Percentiles rank a stretch among this genome's conserved stretches.
These are phyloP conservation scores for Ochromonadaceae sp. DNA, from an alignment of 352 stramenopile species.

Conservation along the genomic window DNA sequence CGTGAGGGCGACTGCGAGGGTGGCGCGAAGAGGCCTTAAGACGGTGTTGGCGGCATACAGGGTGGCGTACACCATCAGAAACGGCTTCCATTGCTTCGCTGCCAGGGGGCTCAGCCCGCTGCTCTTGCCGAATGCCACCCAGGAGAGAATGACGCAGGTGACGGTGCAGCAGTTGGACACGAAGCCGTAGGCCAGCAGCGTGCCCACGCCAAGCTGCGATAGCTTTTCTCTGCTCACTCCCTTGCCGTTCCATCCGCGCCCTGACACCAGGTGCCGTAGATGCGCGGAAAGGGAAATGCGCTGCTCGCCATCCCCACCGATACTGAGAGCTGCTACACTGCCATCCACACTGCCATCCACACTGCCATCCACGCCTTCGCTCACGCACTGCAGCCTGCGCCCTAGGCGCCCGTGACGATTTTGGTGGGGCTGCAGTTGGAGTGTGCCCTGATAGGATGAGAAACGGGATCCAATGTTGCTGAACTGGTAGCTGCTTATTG, in stretches of 20 bases:
- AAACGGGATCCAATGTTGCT: too few species aligned
- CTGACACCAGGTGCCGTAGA: neutral
- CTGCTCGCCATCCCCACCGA: too few species aligned
- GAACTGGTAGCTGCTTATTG: too few species aligned
- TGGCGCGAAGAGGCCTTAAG: constrained; percentile 39
- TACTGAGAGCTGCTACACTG: too few species aligned
- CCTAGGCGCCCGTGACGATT: too few species aligned
- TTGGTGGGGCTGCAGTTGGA: too few species aligned
- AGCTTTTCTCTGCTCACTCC: neutral
- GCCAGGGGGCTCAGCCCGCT: constrained; percentile 35
- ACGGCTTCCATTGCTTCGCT: constrained; percentile 41
- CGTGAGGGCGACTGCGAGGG: constrained; percentile 32
- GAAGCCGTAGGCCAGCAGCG: constrained; percentile 4
- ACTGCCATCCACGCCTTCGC: too few species aligned
- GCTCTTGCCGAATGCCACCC: neutral
- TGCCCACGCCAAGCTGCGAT: neutral
- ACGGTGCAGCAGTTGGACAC: constrained; percentile 4
- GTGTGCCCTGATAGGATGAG: too few species aligned
- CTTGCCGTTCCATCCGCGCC: constrained; percentile 4
- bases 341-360: too few species aligned
- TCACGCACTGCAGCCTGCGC: too few species aligned
- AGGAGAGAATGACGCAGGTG: constrained; percentile 5
- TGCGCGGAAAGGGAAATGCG: too few species aligned
- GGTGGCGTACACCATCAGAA: constrained; percentile 44
- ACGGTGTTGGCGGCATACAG: constrained; percentile 48